These are phyloP conservation scores for Alternaria sp. DNA, from an alignment of 2,329 filamentous ascomycete genomes.

Conservation along the genomic window DNA sequence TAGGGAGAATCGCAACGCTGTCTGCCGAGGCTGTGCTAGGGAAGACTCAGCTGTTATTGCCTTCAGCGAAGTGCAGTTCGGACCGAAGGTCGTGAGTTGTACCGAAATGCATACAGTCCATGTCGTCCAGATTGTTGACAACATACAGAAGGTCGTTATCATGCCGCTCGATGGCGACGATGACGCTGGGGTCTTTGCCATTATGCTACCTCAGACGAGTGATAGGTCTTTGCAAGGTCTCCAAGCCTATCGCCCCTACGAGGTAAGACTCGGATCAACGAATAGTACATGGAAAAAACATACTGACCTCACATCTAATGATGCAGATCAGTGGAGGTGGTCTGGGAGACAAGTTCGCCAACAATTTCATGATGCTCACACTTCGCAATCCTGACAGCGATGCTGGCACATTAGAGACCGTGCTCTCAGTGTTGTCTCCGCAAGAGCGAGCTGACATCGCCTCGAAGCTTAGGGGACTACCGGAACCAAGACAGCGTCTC, in stretches of 20 bases:
- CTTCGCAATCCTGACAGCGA: conserved; percentile 14
- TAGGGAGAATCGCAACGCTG: conserved; percentile 14
- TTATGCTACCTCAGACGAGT: conserved; percentile 20
- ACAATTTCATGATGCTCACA: conserved; percentile 19
- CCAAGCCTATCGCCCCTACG: conserved; percentile 21
- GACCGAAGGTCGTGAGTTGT: conserved; percentile 12
- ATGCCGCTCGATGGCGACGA: conserved; percentile 24
- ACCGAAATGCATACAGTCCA: neutral
- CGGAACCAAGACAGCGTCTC: neutral
- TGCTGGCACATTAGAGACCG: conserved; percentile 1
- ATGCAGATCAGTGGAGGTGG: neutral
- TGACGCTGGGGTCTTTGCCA: conserved; percentile 23
- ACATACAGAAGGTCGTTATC: conserved; percentile 20
- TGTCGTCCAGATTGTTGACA: neutral
- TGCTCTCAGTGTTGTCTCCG: conserved; percentile 1
- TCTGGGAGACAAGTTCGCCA: conserved; percentile 10
- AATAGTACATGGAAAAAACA: neutral
- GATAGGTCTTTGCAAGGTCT: conserved; percentile 20
- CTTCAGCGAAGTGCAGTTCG: conserved; percentile 21
- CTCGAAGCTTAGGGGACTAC: neutral
- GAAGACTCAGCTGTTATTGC: conserved; percentile 14
- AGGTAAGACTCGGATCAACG: neutral
- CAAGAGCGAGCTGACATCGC: neutral
- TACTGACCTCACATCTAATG: neutral
- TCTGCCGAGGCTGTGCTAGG: conserved; percentile 27